Conservation (phyloP, 2,329 filamentous ascomycete genomes). For the Sporothrix phasma region DNA sequence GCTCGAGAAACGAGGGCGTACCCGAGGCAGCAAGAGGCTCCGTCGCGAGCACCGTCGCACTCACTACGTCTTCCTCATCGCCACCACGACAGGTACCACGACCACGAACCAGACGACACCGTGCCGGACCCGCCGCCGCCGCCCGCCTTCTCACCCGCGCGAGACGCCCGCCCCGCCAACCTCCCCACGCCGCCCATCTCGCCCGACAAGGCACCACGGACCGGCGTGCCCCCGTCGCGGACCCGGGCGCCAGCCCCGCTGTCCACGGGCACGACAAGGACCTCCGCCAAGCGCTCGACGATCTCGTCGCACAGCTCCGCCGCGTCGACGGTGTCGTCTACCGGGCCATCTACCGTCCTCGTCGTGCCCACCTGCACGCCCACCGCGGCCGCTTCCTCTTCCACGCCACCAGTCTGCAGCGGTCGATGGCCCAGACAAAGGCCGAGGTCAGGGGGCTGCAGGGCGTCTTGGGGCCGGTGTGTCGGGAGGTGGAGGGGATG, state of each 20-base stretch:
- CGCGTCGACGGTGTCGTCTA: conserved; percentile 10
- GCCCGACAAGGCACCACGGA: background rate
- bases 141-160: background rate
- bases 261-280: background rate
- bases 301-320: conserved; percentile 10
- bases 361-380: background rate
- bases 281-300: conserved; percentile 3
- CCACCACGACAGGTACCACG: background rate
- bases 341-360: conserved; percentile 7
- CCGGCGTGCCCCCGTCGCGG: background rate
- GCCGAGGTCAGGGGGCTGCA: background rate
- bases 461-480: background rate
- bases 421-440: background rate
- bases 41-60: no score
- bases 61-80: background rate
- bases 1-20: background rate
- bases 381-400: background rate
- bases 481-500: no score
- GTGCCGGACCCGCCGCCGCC: background rate
- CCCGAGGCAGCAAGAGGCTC: background rate
- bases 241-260: no score
- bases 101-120: background rate
- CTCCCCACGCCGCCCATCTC: background rate
- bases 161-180: background rate
- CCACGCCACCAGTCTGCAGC: conserved; percentile 2